These are phyloP conservation scores for Penicillium decumbens DNA, from an alignment of 2,329 filamentous ascomycete species.

Conservation along the genomic window DNA sequence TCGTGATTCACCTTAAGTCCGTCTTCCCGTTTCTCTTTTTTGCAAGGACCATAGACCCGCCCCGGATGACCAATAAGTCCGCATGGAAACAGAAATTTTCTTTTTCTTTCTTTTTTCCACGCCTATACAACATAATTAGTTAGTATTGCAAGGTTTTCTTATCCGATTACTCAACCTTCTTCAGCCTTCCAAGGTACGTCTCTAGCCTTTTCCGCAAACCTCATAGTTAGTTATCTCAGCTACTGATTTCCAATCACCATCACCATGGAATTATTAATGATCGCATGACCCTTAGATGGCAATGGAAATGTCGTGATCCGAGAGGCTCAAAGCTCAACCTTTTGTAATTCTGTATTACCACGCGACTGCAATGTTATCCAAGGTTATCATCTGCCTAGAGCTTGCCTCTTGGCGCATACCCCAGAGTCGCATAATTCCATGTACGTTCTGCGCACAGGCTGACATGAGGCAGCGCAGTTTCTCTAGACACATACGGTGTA, in stretches of 20 bases:
- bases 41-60: neutral
- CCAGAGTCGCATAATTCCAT: neutral
- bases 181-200: neutral
- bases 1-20: neutral
- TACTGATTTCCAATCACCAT: neutral
- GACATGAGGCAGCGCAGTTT: neutral
- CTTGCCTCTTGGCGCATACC: neutral
- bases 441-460: neutral
- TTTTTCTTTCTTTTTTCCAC: no score
- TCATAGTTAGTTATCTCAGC: neutral
- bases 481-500: neutral
- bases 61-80: neutral
- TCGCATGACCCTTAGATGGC: neutral
- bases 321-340: conserved; percentile 1
- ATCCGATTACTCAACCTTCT: neutral
- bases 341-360: neutral
- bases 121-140: no score
- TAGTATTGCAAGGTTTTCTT: neutral
- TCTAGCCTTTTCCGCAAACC: neutral
- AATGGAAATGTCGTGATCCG: neutral
- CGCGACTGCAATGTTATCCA: conserved; percentile 1
- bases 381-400: neutral
- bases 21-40: neutral
- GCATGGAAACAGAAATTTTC: neutral
- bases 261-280: neutral